Percentiles rank a stretch among this genome's conserved stretches.
Evolutionary conservation across 129 eudicot species (phyloP).

Genomic region (Flaveria ramosissima): DNA sequence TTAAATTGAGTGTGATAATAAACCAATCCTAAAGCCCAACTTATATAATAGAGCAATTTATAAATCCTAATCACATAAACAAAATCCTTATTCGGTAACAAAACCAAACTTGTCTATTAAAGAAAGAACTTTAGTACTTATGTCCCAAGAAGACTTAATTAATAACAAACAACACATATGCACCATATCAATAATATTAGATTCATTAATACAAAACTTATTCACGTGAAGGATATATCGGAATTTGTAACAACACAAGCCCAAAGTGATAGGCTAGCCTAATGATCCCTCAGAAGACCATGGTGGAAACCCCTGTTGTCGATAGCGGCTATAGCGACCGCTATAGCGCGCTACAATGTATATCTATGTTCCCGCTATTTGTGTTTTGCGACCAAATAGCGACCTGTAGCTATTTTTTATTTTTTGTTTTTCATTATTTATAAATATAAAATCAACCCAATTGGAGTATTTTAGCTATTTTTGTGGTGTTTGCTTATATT

Average conservation of each 20-base stretch:
- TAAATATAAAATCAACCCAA: too few relatives aligned
- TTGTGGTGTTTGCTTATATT: too few relatives aligned
- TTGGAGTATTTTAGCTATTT: too few relatives aligned
- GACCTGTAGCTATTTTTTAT: too few relatives aligned
- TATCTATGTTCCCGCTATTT: too few relatives aligned
- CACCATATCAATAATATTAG: not conserved
- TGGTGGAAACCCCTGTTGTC: too few relatives aligned
- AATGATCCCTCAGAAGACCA: not conserved
- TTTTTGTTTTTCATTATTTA: too few relatives aligned
- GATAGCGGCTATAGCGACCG: too few relatives aligned
- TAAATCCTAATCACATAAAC: not conserved
- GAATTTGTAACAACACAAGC: not conserved
- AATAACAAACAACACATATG: not conserved
- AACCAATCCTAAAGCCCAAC: not conserved
- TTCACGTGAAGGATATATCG: not conserved
- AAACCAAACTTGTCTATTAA: not conserved
- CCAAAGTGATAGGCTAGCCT: constrained; percentile 5
- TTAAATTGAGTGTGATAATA: not conserved
- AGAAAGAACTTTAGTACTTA: not conserved
- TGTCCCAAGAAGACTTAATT: not conserved
- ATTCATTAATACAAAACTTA: not conserved
- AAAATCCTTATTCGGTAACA: not conserved
- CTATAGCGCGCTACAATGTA: too few relatives aligned
- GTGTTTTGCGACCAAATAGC: too few relatives aligned
- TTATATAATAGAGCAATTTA: not conserved